Evolutionary conservation across 345 rosid genomes (phyloP), one percentile per base, ranked within the genome.

Genomic region (Gossypium turneri): DNA sequence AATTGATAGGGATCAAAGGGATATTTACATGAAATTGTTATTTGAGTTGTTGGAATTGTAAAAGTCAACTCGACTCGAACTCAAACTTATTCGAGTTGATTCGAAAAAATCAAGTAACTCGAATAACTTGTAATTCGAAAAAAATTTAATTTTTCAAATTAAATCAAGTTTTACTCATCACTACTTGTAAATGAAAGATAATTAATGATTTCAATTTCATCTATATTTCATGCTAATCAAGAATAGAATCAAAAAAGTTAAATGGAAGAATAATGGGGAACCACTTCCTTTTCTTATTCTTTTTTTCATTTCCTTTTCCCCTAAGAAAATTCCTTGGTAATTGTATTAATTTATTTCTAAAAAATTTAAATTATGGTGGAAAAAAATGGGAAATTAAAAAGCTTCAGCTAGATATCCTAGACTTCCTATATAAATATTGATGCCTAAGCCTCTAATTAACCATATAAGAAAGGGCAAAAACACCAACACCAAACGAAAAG

Each of bases 231-330:
- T 9, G 17, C 10, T n/a, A 52, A 52, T 52, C 73, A 10, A 52
- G 17, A 52, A 70, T 29, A 47, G 73, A 70, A 70, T 70, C 60
- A 52, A 5, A 27, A 69, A 51, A 52, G 60, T 27, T 66, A 44
- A n/a, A 41, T 69, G 59, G 25, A 51, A 24, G 59, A 69, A 69
- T 51, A 69, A 68, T 48, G 58, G 59, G 73, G 44, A 68, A 29
- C 59, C 24, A 3, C 2, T 20, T 67, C 34, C n/a, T 50, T 6
- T 25, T 27, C 29, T 27, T 27, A 1, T 0, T 3, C 2, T 0
- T 15, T 60, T 60, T 60, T 27, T 3, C 10, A 13, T 67, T 24
- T 43, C 9, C 12, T 16, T 50, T 67, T 67, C 38, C 17, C 71
- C 56, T 67, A 5, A 22, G 7, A 67, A 25, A 24, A 15, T 68